Percentiles rank a stretch among this genome's conserved stretches.
Conservation (phyloP, 768 basidiomycete species). For the Phaeotremella skinneri region DNA sequence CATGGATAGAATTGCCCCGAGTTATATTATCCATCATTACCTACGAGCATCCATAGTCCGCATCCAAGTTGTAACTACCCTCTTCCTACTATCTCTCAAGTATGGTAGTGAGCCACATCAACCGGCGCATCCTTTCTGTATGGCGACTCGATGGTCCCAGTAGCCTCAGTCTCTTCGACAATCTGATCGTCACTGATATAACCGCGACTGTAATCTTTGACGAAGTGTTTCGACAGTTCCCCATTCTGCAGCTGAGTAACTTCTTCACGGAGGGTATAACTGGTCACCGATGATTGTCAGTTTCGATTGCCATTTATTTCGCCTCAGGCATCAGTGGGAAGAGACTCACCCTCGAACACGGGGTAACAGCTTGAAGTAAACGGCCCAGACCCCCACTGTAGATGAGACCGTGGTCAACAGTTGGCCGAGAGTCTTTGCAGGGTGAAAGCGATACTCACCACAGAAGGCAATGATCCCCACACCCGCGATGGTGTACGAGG, state of each 20-base stretch:
- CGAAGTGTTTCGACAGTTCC: conserved; percentile 4
- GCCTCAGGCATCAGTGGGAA: not conserved
- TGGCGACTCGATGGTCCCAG: not conserved
- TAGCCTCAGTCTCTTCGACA: not conserved
- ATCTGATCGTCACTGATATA: conserved; percentile 1
- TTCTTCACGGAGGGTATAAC: conserved; percentile 1
- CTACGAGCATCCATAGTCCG: not conserved
- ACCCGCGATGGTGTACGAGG: conserved; percentile 22
- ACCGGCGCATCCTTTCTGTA: too few relatives aligned
- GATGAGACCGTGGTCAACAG: not conserved
- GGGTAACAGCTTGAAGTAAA: conserved; percentile 1
- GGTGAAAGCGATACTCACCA: not conserved
- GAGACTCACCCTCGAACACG: not conserved
- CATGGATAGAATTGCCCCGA: too few relatives aligned
- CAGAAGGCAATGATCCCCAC: conserved; percentile 18
- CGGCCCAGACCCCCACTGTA: not conserved
- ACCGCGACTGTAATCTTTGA: not conserved
- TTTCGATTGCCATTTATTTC: too few relatives aligned
- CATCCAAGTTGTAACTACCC: too few relatives aligned
- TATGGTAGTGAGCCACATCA: not conserved
- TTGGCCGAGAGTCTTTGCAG: too few relatives aligned
- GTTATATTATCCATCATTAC: not conserved
- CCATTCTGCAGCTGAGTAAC: not conserved
- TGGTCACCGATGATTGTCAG: too few relatives aligned
- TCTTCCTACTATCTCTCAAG: not conserved